Evolutionary conservation across 2,329 filamentous ascomycete species (phyloP), one percentile per base, ranked within the genome.

Genomic region (Aspergillus ustus): DNA sequence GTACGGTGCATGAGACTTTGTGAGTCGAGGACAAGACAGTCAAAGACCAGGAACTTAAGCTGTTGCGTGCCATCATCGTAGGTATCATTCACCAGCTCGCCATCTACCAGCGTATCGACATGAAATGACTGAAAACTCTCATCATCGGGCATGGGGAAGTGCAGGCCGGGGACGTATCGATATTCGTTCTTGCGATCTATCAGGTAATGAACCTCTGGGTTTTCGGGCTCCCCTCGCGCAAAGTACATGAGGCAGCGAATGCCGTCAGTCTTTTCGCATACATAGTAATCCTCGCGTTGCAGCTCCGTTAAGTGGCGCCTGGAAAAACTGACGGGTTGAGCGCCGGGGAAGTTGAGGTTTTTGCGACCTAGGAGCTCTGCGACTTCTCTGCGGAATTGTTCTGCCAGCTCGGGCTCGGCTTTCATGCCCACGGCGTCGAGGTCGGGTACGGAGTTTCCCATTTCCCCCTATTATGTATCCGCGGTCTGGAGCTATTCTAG

Each of bases 141-240:
- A 66, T 91, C 85, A 48, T 85, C 81, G 43, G 86, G 86, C 22
- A 90, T 81, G 0, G 95, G 95, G 69, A 98, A 93, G 76, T 96
- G 92, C 25, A 98, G 84, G 63, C 85, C 83, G 31, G 86, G 85
- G 63, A 98, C 87, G 72, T 85, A 92, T 86, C 94, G 97, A 82
- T 95, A 99, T 76, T 98, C 93, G 80, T 99, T 98, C 80, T 93
- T 96, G 73, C 95, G 92, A 80, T 99, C 94, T 79, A 99, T 97
- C 60, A 99, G 84, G 80, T 97, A 97, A 73, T 95, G 91, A 25
- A 89, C 85, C 74, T 96, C 92, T 6, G 81, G 75, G 46, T 88
- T 84, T 25, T 82, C 81, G 20, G 74, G 73, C 43, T 81, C 78
- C 6, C 77, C 77, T 59, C 75, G 73, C 54, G 91, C 92, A 67